Evolutionary conservation across 805 yeast genomes (phyloP).

Genomic region (Ogataea degrootiae): DNA sequence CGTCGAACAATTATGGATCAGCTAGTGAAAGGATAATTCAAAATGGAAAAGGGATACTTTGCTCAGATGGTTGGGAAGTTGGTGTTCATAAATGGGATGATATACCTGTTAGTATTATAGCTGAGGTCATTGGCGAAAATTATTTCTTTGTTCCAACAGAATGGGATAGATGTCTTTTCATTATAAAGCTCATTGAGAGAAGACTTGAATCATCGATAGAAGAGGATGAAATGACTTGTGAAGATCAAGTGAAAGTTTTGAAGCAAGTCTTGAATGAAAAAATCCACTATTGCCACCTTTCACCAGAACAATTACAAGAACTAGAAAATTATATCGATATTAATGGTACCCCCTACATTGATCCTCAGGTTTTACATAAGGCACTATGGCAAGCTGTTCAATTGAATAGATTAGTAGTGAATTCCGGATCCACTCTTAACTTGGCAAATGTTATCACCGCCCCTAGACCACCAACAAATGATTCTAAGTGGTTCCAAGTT

Average conservation of each 20-base stretch:
- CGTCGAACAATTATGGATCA: slow-evolving; percentile 38
- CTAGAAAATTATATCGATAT: slow-evolving; percentile 36
- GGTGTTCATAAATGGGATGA: slow-evolving; percentile 44
- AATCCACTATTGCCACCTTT: slow-evolving; percentile 44
- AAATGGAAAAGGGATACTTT: slow-evolving; percentile 41
- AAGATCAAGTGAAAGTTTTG: slow-evolving; percentile 22
- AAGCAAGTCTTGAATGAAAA: slow-evolving; percentile 34
- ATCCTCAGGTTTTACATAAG: slow-evolving; percentile 35
- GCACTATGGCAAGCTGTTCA: slow-evolving; percentile 48
- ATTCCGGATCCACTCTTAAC: slow-evolving; percentile 23
- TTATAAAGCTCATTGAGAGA: slow-evolving; percentile 38
- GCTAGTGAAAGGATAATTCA: slow-evolving; percentile 43
- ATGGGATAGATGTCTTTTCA: slow-evolving; percentile 50
- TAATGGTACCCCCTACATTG: slow-evolving; percentile 35
- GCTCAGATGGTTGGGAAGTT: slow-evolving; percentile 46
- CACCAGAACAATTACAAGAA: slow-evolving; percentile 42
- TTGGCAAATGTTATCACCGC: slow-evolving; percentile 27
- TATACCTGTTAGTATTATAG: slow-evolving; percentile 38
- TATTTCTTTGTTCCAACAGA: slow-evolving; percentile 51
- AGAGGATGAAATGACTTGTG: slow-evolving; percentile 2
- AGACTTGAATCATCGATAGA: slow-evolving; percentile 16
- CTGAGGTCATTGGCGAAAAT: slow-evolving; percentile 43
- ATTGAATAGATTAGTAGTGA: slow-evolving; percentile 36
- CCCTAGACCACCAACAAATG: slow-evolving; percentile 25
- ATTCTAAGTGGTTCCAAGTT: slow-evolving; percentile 34